Conservation (phyloP, 1,284 basidiomycete genomes). For the Microbotryum saponariae region DNA sequence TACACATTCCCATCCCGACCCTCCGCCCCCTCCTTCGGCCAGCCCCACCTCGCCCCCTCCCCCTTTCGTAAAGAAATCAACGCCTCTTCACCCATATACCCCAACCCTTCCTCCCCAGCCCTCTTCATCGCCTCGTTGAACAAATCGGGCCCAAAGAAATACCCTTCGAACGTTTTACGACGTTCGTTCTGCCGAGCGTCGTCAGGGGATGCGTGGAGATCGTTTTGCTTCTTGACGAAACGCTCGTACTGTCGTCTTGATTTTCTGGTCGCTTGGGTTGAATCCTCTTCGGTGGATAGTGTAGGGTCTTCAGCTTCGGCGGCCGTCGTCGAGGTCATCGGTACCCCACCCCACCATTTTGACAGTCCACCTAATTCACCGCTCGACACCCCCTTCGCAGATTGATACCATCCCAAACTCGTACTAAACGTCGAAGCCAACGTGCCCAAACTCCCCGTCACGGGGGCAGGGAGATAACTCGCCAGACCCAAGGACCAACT, state of each 20-base stretch:
- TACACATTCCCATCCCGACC: background rate
- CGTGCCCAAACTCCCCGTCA: slow-evolving; percentile 6
- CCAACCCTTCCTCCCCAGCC: slow-evolving; percentile 6
- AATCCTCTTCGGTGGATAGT: background rate
- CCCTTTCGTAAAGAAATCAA: slow-evolving; percentile 17
- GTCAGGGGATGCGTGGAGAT: too few relatives aligned
- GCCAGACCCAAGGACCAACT: slow-evolving; percentile 4
- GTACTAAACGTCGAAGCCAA: background rate
- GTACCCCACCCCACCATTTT: background rate
- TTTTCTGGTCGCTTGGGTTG: background rate
- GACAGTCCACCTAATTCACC: background rate
- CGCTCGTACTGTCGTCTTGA: background rate
- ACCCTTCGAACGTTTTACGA: slow-evolving; percentile 6
- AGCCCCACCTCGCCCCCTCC: slow-evolving; percentile 12
- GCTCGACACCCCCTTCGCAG: background rate
- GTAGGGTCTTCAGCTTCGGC: background rate
- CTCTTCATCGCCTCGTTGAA: slow-evolving; percentile 9
- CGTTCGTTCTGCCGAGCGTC: too few relatives aligned
- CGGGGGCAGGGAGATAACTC: slow-evolving; percentile 5
- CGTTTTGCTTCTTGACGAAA: too few relatives aligned
- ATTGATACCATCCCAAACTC: background rate
- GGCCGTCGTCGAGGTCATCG: background rate
- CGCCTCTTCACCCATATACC: slow-evolving; percentile 23
- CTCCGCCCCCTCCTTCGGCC: slow-evolving; percentile 1
- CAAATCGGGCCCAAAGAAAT: background rate